A percentile compares a stretch with the other conserved stretches of the same genome.
Conservation (phyloP, 2,329 filamentous ascomycete genomes). For the Colletotrichum sojae region DNA sequence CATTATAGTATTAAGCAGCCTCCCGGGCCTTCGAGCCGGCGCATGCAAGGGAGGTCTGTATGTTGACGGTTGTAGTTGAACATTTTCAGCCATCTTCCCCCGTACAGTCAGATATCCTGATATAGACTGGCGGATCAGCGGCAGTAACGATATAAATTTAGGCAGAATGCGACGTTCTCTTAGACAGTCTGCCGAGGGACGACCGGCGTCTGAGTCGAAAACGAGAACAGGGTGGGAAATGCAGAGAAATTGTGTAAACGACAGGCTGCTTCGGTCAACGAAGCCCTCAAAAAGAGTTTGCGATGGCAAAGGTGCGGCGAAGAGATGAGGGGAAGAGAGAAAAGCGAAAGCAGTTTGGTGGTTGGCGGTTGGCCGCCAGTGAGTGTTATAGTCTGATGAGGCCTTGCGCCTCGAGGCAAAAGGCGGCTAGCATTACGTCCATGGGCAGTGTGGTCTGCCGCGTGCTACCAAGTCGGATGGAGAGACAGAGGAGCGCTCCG, state of each 20-base stretch:
- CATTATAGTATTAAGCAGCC: conserved; percentile 76
- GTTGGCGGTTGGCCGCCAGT: conserved; percentile 27
- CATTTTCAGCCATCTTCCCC: conserved; percentile 62
- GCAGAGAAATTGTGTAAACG: conserved; percentile 49
- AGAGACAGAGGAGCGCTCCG: conserved; percentile 23
- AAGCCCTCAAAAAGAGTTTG: conserved; percentile 50
- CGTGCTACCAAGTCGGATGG: conserved; percentile 12
- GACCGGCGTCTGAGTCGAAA: conserved; percentile 51
- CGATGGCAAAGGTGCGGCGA: conserved; percentile 31
- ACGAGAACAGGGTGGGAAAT: conserved; percentile 10
- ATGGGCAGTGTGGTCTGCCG: conserved; percentile 22
- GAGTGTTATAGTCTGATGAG: conserved; percentile 38
- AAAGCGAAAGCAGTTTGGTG: conserved; percentile 10
- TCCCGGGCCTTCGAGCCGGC: conserved; percentile 69
- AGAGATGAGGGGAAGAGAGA: conserved; percentile 45
- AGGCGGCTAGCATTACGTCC: conserved; percentile 30
- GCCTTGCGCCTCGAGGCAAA: conserved; percentile 17
- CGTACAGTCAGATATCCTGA: conserved; percentile 49
- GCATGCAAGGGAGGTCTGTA: conserved; percentile 65
- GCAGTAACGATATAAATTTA: conserved; percentile 34
- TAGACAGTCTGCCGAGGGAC: conserved; percentile 45
- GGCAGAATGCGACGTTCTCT: conserved; percentile 31
- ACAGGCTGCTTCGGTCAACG: conserved; percentile 62
- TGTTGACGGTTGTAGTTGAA: conserved; percentile 56
- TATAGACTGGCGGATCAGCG: conserved; percentile 32